A percentile compares a stretch with the other conserved stretches of the same genome.
Evolutionary conservation across 495 filamentous ascomycete genomes (phyloP).

Genomic region (Jackrogersella multiformis): DNA sequence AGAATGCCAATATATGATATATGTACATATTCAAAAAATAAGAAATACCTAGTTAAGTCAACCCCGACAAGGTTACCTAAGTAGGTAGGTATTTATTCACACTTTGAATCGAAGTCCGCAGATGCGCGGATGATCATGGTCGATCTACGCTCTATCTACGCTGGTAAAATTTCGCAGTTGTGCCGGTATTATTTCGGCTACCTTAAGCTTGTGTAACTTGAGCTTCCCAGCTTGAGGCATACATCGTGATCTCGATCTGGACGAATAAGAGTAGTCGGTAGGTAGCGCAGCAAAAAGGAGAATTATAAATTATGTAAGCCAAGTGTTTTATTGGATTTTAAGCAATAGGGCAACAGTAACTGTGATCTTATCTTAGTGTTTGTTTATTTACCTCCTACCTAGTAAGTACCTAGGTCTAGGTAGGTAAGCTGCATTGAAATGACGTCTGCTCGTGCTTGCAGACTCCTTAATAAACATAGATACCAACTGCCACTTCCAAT

Average conservation of each 20-base stretch:
- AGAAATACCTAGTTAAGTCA: background rate
- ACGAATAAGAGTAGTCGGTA: too few species aligned
- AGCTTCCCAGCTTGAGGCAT: background rate
- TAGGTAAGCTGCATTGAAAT: background rate
- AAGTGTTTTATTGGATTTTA: too few species aligned
- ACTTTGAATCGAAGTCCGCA: too few species aligned
- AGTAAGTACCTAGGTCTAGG: too few species aligned
- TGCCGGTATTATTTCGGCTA: constrained; percentile 7
- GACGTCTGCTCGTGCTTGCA: background rate
- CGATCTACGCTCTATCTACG: too few species aligned
- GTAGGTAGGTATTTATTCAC: too few species aligned
- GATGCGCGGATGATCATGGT: background rate
- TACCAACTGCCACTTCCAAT: background rate
- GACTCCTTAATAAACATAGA: background rate
- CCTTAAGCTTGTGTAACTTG: background rate
- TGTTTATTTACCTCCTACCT: background rate
- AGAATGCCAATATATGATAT: background rate
- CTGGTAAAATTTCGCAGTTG: constrained; percentile 15
- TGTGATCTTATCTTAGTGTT: background rate
- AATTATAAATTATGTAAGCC: too few species aligned
- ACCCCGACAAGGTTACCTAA: too few species aligned
- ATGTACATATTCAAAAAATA: background rate
- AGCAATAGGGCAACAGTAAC: too few species aligned
- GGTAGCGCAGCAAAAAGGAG: too few species aligned
- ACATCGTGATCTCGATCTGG: background rate